Evolutionary conservation across 1,284 basidiomycete species (phyloP).

Genomic region (Malassezia caprae): DNA sequence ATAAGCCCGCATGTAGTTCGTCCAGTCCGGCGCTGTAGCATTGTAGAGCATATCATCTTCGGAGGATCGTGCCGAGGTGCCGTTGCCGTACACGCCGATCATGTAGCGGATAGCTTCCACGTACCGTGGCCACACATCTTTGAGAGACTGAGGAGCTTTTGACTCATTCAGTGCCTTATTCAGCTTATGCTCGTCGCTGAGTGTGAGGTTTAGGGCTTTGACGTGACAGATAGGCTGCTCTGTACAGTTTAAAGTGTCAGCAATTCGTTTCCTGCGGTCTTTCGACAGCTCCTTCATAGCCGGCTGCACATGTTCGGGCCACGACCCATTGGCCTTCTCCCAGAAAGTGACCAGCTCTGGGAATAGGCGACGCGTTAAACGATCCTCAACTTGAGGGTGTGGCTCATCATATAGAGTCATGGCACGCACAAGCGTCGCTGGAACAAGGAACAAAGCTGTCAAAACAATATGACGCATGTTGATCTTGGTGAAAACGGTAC

Average conservation of each 20-base stretch:
- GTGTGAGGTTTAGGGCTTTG: neutral
- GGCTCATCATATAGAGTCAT: neutral
- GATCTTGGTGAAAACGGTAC: neutral
- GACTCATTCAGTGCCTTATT: neutral
- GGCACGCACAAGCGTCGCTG: neutral
- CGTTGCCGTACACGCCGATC: neutral
- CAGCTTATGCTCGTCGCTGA: neutral
- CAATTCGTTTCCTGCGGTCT: neutral
- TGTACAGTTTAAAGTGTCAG: neutral
- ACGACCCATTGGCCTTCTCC: neutral
- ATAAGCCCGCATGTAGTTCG: neutral
- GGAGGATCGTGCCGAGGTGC: neutral
- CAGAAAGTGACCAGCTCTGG: slow-evolving; percentile 1
- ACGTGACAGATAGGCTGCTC: neutral
- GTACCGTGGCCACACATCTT: neutral
- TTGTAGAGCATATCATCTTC: neutral
- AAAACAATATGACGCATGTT: neutral
- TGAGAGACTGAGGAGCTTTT: neutral
- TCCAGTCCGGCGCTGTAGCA: neutral
- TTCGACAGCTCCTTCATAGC: neutral
- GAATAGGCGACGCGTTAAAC: neutral
- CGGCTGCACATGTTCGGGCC: neutral
- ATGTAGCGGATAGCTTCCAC: neutral
- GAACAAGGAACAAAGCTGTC: too few species aligned
- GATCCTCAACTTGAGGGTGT: neutral